Conservation (phyloP, 306 rosid genomes). For the Medicago ruthenica region DNA sequence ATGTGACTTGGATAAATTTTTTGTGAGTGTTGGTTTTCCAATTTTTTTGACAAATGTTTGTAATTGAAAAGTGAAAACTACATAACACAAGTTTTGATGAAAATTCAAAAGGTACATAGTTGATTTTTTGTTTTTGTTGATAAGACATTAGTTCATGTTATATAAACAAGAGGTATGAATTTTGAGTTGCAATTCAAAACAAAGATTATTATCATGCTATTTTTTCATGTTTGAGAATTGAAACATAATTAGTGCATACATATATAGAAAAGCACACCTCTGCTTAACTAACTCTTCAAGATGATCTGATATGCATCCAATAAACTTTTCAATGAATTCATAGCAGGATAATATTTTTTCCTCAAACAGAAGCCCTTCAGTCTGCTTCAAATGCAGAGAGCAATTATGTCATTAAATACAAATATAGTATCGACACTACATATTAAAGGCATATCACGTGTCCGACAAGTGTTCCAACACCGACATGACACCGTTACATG, state of each 20-base stretch:
- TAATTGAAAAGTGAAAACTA: too few species aligned
- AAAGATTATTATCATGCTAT: background rate
- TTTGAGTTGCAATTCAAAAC: background rate
- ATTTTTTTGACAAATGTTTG: too few species aligned
- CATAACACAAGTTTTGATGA: too few species aligned
- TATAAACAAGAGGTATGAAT: background rate
- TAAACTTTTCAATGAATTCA: constrained; percentile 56
- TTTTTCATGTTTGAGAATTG: constrained; percentile 12
- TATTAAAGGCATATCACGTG: too few species aligned
- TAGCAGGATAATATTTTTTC: constrained; percentile 62
- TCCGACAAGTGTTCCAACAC: too few species aligned
- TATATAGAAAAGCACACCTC: constrained; percentile 50
- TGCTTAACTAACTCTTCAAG: constrained; percentile 62
- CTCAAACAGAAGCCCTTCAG: constrained; percentile 63
- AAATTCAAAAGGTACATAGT: too few species aligned
- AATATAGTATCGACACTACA: background rate
- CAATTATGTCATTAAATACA: background rate
- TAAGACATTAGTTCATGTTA: background rate
- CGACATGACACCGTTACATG: too few species aligned
- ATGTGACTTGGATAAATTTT: too few species aligned
- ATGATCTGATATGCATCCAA: constrained; percentile 56
- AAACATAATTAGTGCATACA: background rate
- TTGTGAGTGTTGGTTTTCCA: too few species aligned
- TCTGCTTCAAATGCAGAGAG: constrained; percentile 51
- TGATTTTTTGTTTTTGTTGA: too few species aligned